Evolutionary conservation across 805 yeast species (phyloP).

Genomic region (Teunomyces tritomae): DNA sequence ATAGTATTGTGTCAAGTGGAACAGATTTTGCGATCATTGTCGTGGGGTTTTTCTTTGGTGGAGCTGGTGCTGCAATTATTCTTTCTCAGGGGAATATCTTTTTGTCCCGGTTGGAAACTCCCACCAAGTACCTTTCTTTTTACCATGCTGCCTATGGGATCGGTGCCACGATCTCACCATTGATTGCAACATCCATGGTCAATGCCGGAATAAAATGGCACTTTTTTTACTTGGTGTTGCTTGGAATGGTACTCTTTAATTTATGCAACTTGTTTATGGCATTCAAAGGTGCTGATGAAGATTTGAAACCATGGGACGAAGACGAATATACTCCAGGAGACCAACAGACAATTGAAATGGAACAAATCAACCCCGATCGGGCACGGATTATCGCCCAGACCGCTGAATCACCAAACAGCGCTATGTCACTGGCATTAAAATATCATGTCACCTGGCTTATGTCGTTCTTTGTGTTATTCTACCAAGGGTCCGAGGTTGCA

Average conservation of each 20-base stretch:
- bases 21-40: constrained; percentile 48
- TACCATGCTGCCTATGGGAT: constrained; percentile 70
- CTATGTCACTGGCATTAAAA: constrained; percentile 38
- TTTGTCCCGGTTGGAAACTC: constrained; percentile 47
- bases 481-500: constrained; percentile 68
- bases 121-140: constrained; percentile 57
- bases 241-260: constrained; percentile 36
- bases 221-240: constrained; percentile 49
- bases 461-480: constrained; percentile 54
- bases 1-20: constrained; percentile 46
- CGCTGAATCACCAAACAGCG: constrained; percentile 17
- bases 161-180: constrained; percentile 70
- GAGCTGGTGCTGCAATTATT: constrained; percentile 51
- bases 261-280: constrained; percentile 35
- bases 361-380: background rate
- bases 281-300: constrained; percentile 49
- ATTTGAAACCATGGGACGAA: constrained; percentile 36
- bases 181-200: constrained; percentile 57
- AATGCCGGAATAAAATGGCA: constrained; percentile 53
- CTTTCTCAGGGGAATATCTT: constrained; percentile 53
- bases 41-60: constrained; percentile 55
- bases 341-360: background rate
- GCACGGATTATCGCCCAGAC: background rate
- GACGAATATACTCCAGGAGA: constrained; percentile 8
- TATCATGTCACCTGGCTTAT: constrained; percentile 45